Base-by-base conservation (phyloP, 352 stramenopile genomes). In the Phytopythium cucurbitacearum region DNA sequence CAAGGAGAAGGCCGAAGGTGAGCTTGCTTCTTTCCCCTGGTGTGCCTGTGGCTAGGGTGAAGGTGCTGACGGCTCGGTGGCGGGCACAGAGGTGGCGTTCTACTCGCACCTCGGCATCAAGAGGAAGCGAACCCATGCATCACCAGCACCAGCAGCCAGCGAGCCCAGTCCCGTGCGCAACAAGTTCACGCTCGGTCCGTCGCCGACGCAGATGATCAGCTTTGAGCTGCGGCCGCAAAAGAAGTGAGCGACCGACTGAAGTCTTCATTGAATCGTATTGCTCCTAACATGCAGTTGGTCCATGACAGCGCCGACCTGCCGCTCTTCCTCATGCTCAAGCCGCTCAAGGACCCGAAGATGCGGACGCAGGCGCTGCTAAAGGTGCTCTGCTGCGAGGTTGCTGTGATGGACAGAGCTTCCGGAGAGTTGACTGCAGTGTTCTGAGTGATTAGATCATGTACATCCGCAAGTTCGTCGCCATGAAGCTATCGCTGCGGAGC, bases 401-500 rank as follows among this genome's bases (percentile, higher is more conserved):
- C 38, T 9, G 9, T 13, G 38, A 46, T 32, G 55, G 36, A 48
- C 13, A 37, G 36, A 37, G 16, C 21, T 45, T 44, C 11, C 9
- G 36, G 16, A 51, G 8, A 15, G 2, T 35, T 34, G 10, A 57
- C 15, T 28, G 21, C 21, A 28, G 21, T 28, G 21, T 28, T 28
- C 21, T 28, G 21, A 28, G 32, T 38, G 28, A 33, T 41, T 48
- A 87, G 77, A 75, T 89, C 12, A 69, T 77, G 60, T 55, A 76
- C 38, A 59, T 89, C 32, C 67, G 73, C 56, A 89, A 89, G 53
- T 89, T 77, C 51, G 43, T 89, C 6, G 69, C 74, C 9, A 71
- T 84, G 57, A 75, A 73, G 43, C 44, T 86, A 8, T 52, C 62
- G 13, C 21, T 71, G 5, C 36, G 55, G 5, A 69, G 66, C 10